Percentiles rank a stretch among this genome's conserved stretches.
These are phyloP conservation scores for Boechera retrofracta DNA, from an alignment of 345 rosid species.

Conservation along the genomic window DNA sequence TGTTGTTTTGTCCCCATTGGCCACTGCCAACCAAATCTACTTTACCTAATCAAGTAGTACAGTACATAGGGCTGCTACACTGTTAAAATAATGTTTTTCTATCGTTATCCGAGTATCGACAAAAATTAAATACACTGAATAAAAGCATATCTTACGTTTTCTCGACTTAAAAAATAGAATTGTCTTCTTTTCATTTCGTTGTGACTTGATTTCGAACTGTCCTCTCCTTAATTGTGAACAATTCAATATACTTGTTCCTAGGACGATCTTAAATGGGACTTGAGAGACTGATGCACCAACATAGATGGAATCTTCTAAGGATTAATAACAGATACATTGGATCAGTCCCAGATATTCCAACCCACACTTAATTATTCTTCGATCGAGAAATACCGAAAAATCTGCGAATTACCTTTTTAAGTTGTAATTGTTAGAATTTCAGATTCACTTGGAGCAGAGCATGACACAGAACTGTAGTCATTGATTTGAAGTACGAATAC, in stretches of 20 bases:
- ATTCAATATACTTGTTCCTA: background rate
- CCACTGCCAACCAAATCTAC: slow-evolving; percentile 31
- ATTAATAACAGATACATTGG: background rate
- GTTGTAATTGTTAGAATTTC: background rate
- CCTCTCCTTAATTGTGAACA: background rate
- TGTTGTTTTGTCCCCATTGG: slow-evolving; percentile 10
- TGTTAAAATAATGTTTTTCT: background rate
- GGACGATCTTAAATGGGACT: too few species aligned
- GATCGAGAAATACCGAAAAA: background rate
- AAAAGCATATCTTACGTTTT: background rate
- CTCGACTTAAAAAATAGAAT: background rate
- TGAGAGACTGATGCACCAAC: too few species aligned
- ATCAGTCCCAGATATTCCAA: too few species aligned
- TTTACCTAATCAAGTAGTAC: slow-evolving; percentile 30
- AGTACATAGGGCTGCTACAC: slow-evolving; percentile 30
- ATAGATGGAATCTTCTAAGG: background rate
- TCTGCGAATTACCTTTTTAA: background rate
- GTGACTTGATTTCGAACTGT: background rate
- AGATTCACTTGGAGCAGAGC: background rate
- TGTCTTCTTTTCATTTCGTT: background rate
- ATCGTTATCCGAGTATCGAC: slow-evolving; percentile 2
- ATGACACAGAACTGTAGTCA: background rate
- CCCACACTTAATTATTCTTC: too few species aligned
- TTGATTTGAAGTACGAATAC: slow-evolving; percentile 9
- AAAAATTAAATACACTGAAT: background rate